Conservation (phyloP, 73 alveolate genomes). For the Urostyla sp. region DNA sequence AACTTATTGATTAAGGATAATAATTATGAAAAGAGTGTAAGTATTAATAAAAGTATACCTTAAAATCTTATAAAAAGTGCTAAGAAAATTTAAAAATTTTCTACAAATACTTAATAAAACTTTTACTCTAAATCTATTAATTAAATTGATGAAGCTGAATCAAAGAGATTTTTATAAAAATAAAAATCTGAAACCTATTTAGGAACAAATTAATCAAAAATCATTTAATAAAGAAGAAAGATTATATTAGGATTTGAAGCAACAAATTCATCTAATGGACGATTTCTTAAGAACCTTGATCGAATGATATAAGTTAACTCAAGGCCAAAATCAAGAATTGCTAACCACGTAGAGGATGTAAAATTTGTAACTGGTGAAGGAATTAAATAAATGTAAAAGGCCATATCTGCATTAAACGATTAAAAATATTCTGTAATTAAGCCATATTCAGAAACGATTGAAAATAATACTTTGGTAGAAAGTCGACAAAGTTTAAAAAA, state of each 20-base stretch:
- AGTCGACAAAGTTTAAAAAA: slow-evolving; percentile 21
- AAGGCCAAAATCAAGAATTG: slow-evolving; percentile 32
- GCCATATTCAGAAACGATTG: slow-evolving; percentile 11
- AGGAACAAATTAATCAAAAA: not conserved
- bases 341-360: slow-evolving; percentile 28
- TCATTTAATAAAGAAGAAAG: slow-evolving; percentile 6
- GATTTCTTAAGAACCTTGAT: slow-evolving; percentile 38
- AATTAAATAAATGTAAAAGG: slow-evolving; percentile 23
- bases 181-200: not conserved
- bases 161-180: not conserved
- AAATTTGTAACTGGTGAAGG: slow-evolving; percentile 56
- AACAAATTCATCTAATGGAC: slow-evolving; percentile 30
- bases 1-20: not conserved
- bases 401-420: slow-evolving; percentile 37
- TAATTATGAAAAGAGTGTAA: not conserved
- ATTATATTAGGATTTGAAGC: slow-evolving; percentile 55
- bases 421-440: slow-evolving; percentile 40
- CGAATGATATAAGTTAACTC: slow-evolving; percentile 35
- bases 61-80: not conserved
- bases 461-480: slow-evolving; percentile 12
- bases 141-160: not conserved
- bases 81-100: not conserved
- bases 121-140: not conserved
- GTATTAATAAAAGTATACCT: not conserved
- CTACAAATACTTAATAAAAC: slow-evolving; percentile 7